Evolutionary conservation across 1,284 basidiomycete genomes (phyloP), one percentile per base, ranked within the genome.

Genomic region (Termitomyces sp.): DNA sequence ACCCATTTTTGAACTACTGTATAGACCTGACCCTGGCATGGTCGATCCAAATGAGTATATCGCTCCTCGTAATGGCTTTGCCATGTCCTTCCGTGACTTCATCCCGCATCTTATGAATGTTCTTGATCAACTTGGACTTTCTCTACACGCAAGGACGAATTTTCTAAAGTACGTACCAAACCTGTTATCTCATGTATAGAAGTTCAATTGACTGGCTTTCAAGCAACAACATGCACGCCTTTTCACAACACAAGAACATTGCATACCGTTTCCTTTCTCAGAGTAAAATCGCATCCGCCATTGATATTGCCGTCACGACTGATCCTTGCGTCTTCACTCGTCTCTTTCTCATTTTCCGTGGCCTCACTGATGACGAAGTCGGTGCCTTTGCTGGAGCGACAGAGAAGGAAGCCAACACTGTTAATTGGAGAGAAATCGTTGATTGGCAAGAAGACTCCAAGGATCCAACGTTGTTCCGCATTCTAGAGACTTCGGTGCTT

Each of bases 211-310:
- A 54, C 47, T 46, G 45, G 54, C 46, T 45, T 43, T 49, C 24
- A 60, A 91, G 87, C 66, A 83, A 85, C 66, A 88, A 91, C 67
- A 74, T 91, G 59, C 72, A 81, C 26, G 69, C 81, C 3, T 91
- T 91, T 65, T 71, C 82, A 11, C 72, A 74, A 4, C 88, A 91
- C 69, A 86, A 84, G 64, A 88, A 91, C 67, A 87, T 91, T 56
- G 89, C 88, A 10, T 91, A 91, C 64, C 82, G 88, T n/a, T 91
- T 91, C 69, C 77, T 91, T 58, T 77, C 81, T 8, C 89, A 88
- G 3, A 73, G 75, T 54, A 84, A 80, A 58, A 85, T 91, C 45
- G 86, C 88, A 7, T 81, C 86, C 1, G 88, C 88, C n/a, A 81
- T 91, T 55, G 88, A 91, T 64, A 88, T 91, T 57, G 82, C 83